Conservation (phyloP, 2,329 filamentous ascomycete genomes). For the Niveomyces coronatus region DNA sequence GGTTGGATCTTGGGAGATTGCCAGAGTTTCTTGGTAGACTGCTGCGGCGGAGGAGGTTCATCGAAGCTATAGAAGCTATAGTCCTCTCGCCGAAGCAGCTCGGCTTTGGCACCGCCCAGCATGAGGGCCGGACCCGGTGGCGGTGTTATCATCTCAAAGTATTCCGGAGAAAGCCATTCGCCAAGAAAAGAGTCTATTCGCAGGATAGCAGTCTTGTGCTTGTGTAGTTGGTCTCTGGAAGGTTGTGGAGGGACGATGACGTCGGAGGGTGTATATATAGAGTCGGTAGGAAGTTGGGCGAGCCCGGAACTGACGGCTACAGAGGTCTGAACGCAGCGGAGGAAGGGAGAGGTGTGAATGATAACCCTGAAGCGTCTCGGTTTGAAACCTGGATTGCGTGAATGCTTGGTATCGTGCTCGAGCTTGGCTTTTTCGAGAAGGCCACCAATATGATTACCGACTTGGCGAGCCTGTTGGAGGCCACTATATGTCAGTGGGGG, state of each 20-base stretch:
- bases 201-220: slow-evolving; percentile 49
- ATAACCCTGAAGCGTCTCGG: slow-evolving; percentile 65
- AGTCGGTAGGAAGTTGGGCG: slow-evolving; percentile 40
- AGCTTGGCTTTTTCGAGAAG: slow-evolving; percentile 48
- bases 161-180: slow-evolving; percentile 89
- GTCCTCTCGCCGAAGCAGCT: slow-evolving; percentile 69
- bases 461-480: slow-evolving; percentile 74
- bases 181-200: slow-evolving; percentile 88
- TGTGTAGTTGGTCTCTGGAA: slow-evolving; percentile 16
- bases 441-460: slow-evolving; percentile 75
- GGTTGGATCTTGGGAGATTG: slow-evolving; percentile 3
- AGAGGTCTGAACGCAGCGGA: slow-evolving; percentile 87
- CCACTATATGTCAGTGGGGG: slow-evolving; percentile 90
- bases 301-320: slow-evolving; percentile 81
- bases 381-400: slow-evolving; percentile 18
- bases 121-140: slow-evolving; percentile 80
- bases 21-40: slow-evolving; percentile 9
- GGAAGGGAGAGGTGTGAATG: slow-evolving; percentile 87
- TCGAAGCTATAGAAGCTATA: slow-evolving; percentile 35
- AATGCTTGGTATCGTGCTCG: slow-evolving; percentile 26
- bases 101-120: slow-evolving; percentile 80
- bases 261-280: slow-evolving; percentile 23
- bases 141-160: slow-evolving; percentile 85
- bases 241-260: slow-evolving; percentile 24
- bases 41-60: slow-evolving; percentile 14